A percentile compares a stretch with the other conserved stretches of the same genome.
Conservation (phyloP, 257 asterid genomes). For the Fraxinus cuspidata region DNA sequence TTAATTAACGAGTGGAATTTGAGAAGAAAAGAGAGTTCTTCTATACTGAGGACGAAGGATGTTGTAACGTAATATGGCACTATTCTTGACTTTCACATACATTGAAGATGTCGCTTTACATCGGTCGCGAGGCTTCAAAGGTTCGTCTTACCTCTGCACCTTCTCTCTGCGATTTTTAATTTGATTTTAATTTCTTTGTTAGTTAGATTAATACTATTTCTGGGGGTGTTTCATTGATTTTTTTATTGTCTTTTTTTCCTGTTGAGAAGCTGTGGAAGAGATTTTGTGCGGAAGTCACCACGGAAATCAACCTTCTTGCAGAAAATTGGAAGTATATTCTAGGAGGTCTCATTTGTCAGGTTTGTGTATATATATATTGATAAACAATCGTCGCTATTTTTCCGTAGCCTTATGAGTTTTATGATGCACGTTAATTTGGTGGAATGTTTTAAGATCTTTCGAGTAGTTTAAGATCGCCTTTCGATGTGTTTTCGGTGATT, state of each 20-base stretch:
- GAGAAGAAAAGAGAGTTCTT: background rate
- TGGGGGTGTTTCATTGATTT: background rate
- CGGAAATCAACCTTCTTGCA: slow-evolving; percentile 64
- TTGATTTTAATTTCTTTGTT: background rate
- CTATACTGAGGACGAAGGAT: slow-evolving; percentile 33
- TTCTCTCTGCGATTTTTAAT: background rate
- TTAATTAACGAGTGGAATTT: background rate
- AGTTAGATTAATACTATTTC: slow-evolving; percentile 14
- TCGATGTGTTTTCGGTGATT: slow-evolving; percentile 5
- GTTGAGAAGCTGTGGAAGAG: slow-evolving; percentile 67
- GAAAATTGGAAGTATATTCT: slow-evolving; percentile 71
- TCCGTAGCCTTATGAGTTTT: background rate
- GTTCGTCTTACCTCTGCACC: slow-evolving; percentile 34
- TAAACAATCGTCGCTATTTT: slow-evolving; percentile 10
- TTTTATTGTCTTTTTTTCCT: background rate
- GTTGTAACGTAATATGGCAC: slow-evolving; percentile 69
- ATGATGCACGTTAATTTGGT: background rate
- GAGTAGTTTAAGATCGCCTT: background rate
- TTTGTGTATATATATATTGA: slow-evolving; percentile 24
- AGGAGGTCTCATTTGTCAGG: slow-evolving; percentile 74
- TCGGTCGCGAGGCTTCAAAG: slow-evolving; percentile 97
- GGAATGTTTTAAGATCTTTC: background rate
- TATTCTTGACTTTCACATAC: slow-evolving; percentile 32
- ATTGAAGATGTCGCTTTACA: slow-evolving; percentile 79
- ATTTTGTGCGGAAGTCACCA: slow-evolving; percentile 49